These are phyloP conservation scores for Podila clonocystis DNA, from an alignment of 192 early-diverging fungal genomes.

Conservation along the genomic window DNA sequence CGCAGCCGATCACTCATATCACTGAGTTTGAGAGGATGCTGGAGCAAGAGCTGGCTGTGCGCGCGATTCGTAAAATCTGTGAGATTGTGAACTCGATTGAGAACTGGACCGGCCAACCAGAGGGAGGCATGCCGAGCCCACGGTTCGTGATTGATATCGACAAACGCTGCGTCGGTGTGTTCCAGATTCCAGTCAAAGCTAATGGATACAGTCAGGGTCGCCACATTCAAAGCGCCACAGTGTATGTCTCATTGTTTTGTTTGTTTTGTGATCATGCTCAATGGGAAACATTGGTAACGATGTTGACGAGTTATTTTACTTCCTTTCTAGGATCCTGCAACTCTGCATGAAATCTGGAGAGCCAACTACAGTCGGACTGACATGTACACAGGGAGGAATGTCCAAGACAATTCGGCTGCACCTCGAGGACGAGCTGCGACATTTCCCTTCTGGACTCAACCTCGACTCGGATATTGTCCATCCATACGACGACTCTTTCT, in stretches of 20 bases:
- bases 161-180: constrained; percentile 42
- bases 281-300: background rate
- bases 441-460: background rate
- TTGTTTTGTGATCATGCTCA: background rate
- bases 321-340: background rate
- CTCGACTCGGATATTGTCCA: background rate
- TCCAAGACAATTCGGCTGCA: constrained; percentile 4
- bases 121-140: constrained; percentile 15
- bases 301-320: background rate
- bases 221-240: background rate
- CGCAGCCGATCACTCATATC: constrained; percentile 32
- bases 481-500: constrained; percentile 9
- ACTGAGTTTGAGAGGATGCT: constrained; percentile 38
- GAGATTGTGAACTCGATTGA: constrained; percentile 34
- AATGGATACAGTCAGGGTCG: background rate
- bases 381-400: background rate
- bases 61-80: constrained; percentile 34
- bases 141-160: constrained; percentile 46
- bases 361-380: background rate
- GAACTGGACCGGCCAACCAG: constrained; percentile 3
- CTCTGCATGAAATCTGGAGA: background rate
- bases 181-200: constrained; percentile 7
- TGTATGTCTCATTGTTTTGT: constrained; percentile 10
- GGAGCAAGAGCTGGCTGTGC: constrained; percentile 26
- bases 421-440: constrained; percentile 27